phyloP scores from a whole-genome alignment of 805 yeast species.

The Candida insectorum region DNA sequence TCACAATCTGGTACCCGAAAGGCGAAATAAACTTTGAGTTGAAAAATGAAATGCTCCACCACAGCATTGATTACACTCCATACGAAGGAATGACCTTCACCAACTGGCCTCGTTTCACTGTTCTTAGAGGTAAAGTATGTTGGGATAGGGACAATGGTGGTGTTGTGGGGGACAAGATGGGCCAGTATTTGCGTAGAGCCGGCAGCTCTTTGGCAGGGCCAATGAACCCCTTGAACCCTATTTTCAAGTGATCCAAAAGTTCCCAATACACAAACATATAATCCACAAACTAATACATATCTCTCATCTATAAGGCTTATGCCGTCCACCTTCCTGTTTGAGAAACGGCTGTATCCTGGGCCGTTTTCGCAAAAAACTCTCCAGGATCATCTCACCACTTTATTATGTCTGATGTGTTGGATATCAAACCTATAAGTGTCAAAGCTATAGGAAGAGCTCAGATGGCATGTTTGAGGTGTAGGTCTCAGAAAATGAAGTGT shows the following conservation, averaged over 20 bases:
- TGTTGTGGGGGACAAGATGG: slow-evolving; percentile 3
- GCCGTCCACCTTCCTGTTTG: too few species aligned
- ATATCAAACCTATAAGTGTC: slow-evolving; percentile 9
- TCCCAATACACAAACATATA: too few species aligned
- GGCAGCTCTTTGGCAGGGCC: slow-evolving; percentile 1
- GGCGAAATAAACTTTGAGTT: slow-evolving; percentile 15
- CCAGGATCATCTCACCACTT: too few species aligned
- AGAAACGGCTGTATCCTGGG: too few species aligned
- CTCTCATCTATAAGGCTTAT: too few species aligned
- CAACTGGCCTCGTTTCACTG: slow-evolving; percentile 47
- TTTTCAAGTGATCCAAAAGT: not conserved
- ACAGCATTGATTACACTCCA: slow-evolving; percentile 38
- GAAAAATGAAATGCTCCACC: slow-evolving; percentile 29
- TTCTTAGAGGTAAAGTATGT: slow-evolving; percentile 34
- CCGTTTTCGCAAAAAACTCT: too few species aligned
- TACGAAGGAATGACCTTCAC: slow-evolving; percentile 36
- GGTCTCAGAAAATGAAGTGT: slow-evolving; percentile 11
- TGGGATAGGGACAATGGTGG: slow-evolving; percentile 23
- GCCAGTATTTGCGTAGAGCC: slow-evolving; percentile 1
- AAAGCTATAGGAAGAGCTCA: slow-evolving; percentile 10
- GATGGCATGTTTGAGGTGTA: slow-evolving; percentile 11
- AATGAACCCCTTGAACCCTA: not conserved
- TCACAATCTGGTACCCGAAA: slow-evolving; percentile 47
- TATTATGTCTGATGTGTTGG: slow-evolving; percentile 1
- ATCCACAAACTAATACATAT: not conserved